Evolutionary conservation across 2,329 filamentous ascomycete species (phyloP).

Genomic region (Orbilia blumenaviensis): DNA sequence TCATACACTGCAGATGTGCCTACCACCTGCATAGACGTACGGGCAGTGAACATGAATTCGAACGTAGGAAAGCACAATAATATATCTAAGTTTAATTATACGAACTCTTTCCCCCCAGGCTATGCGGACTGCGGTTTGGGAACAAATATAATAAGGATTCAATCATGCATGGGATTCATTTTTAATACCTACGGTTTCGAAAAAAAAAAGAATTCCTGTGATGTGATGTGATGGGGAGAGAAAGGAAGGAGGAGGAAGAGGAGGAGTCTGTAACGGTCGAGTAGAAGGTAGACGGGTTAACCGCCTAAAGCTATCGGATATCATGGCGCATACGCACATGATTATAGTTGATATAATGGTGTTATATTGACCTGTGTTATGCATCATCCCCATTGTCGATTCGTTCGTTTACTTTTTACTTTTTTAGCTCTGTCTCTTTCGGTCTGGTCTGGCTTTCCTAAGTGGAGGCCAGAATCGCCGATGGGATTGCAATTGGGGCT

Average conservation of each 20-base stretch:
- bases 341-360: neutral
- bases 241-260: neutral
- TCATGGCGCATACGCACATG: neutral
- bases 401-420: too few species aligned
- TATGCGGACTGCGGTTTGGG: neutral
- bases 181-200: too few species aligned
- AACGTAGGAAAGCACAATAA: too few species aligned
- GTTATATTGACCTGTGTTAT: neutral
- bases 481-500: neutral
- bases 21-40: neutral
- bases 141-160: neutral
- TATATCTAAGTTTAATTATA: too few species aligned
- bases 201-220: too few species aligned
- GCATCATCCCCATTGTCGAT: too few species aligned
- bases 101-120: too few species aligned
- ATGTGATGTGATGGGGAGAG: too few species aligned
- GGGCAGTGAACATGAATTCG: neutral
- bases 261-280: neutral
- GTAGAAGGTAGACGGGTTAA: neutral
- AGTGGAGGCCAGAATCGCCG: slow-evolving; percentile 13
- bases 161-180: neutral
- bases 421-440: neutral
- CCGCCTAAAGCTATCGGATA: slow-evolving; percentile 20
- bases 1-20: too few species aligned
- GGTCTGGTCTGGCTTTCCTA: neutral